Conservation (phyloP, 768 basidiomycete species). For the Auriculariales sp. region DNA sequence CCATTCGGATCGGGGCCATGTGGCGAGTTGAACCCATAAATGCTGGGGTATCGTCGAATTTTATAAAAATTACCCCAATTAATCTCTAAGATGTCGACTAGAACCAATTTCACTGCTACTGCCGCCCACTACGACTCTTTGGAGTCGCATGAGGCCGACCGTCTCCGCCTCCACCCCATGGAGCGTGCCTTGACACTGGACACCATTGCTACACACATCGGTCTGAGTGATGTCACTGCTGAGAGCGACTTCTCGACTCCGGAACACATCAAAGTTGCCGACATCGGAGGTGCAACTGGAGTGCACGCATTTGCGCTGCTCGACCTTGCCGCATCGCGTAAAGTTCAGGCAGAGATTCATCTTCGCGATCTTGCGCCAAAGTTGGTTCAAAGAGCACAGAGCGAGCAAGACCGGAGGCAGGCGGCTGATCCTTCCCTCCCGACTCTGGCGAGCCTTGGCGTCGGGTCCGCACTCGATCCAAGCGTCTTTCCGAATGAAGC, state of each 20-base stretch:
- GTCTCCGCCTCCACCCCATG: not conserved
- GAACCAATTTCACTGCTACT: too few relatives aligned
- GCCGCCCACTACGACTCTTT: not conserved
- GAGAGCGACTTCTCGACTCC: too few relatives aligned
- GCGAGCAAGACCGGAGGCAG: not conserved
- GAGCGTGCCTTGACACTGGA: not conserved
- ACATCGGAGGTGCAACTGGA: slow-evolving; percentile 11
- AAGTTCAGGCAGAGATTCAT: slow-evolving; percentile 7
- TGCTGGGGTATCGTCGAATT: too few relatives aligned
- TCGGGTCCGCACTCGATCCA: not conserved
- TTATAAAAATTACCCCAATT: too few relatives aligned
- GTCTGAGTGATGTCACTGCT: too few relatives aligned
- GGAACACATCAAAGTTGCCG: slow-evolving; percentile 6
- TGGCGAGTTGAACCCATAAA: too few relatives aligned
- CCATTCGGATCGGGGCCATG: too few relatives aligned
- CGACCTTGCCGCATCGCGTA: too few relatives aligned
- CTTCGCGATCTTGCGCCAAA: slow-evolving; percentile 10
- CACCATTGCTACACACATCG: not conserved
- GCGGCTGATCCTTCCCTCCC: not conserved
- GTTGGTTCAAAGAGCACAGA: slow-evolving; percentile 5
- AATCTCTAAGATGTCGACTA: too few relatives aligned
- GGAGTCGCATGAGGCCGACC: not conserved
- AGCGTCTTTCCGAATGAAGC: slow-evolving; percentile 2
- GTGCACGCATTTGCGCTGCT: slow-evolving; percentile 10
- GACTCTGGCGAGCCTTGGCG: not conserved